Conservation (phyloP, 1,284 basidiomycete species). For the Ceratobasidium sp. region DNA sequence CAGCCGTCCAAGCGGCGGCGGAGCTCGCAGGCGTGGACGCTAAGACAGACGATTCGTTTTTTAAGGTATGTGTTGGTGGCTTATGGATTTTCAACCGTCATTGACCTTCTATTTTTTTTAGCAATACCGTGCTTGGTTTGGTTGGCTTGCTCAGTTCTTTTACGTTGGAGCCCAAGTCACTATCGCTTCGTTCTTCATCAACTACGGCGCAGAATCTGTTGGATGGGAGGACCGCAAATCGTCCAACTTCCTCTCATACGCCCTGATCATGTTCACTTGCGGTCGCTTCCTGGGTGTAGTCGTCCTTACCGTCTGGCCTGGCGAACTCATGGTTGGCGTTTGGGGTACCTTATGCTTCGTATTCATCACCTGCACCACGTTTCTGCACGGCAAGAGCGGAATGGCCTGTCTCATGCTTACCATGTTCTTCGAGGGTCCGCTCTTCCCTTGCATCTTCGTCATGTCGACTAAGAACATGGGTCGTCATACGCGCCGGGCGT, state of each 20-base stretch:
- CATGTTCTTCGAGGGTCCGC: constrained; percentile 62
- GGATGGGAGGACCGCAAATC: constrained; percentile 55
- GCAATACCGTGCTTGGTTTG: constrained; percentile 51
- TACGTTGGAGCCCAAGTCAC: constrained; percentile 64
- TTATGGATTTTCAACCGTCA: neutral
- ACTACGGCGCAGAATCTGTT: constrained; percentile 59
- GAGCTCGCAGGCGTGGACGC: constrained; percentile 50
- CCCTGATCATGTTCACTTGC: constrained; percentile 53
- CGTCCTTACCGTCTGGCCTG: constrained; percentile 58
- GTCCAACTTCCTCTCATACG: constrained; percentile 61
- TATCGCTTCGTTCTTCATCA: constrained; percentile 63
- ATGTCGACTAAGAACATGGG: constrained; percentile 60
- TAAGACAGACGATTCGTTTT: constrained; percentile 57
- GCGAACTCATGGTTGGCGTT: constrained; percentile 58
- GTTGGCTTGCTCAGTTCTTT: constrained; percentile 59
- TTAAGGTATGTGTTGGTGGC: constrained; percentile 52
- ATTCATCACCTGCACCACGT: constrained; percentile 58
- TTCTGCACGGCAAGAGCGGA: constrained; percentile 58
- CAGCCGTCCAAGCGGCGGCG: constrained; percentile 55
- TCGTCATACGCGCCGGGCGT: constrained; percentile 60
- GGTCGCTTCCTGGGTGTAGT: constrained; percentile 57
- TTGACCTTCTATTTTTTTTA: neutral
- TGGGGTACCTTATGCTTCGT: constrained; percentile 57
- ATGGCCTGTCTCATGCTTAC: constrained; percentile 61
- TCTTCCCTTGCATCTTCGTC: constrained; percentile 57